Evolutionary conservation across 2,329 filamentous ascomycete species (phyloP).

Genomic region (Fusarium musae): DNA sequence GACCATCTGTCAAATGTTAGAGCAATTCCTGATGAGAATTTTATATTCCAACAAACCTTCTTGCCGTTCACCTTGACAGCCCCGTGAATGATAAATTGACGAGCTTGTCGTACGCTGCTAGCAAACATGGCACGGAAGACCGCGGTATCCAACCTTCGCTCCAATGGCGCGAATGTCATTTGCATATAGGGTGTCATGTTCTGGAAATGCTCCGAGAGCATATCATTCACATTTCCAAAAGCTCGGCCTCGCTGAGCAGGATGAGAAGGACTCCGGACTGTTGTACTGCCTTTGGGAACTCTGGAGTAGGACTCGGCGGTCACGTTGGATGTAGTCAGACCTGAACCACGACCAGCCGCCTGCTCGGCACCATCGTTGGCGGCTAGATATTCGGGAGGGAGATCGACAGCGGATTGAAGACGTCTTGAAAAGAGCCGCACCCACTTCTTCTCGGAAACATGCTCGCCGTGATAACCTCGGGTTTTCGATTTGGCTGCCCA

Average conservation of each 20-base stretch:
- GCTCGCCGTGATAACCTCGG: slow-evolving; percentile 92
- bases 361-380: slow-evolving; percentile 82
- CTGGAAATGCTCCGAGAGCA: slow-evolving; percentile 49
- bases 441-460: slow-evolving; percentile 94
- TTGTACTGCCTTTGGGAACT: slow-evolving; percentile 39
- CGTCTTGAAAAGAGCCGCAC: slow-evolving; percentile 88
- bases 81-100: slow-evolving; percentile 94
- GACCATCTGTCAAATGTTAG: slow-evolving; percentile 72
- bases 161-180: slow-evolving; percentile 93
- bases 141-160: slow-evolving; percentile 92
- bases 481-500: slow-evolving; percentile 88
- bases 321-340: slow-evolving; percentile 56
- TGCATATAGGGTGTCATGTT: slow-evolving; percentile 87
- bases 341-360: slow-evolving; percentile 85
- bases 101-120: slow-evolving; percentile 89
- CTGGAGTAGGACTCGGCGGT: slow-evolving; percentile 51
- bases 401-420: slow-evolving; percentile 84
- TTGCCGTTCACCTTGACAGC: slow-evolving; percentile 96
- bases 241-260: slow-evolving; percentile 38
- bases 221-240: slow-evolving; percentile 49
- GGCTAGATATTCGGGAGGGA: slow-evolving; percentile 85
- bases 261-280: slow-evolving; percentile 31
- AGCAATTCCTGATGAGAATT: background rate
- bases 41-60: slow-evolving; percentile 70
- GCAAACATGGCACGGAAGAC: slow-evolving; percentile 95